Evolutionary conservation across 2,329 filamentous ascomycete species (phyloP), one percentile per base, ranked within the genome.

Genomic region (Cercospora janseana): DNA sequence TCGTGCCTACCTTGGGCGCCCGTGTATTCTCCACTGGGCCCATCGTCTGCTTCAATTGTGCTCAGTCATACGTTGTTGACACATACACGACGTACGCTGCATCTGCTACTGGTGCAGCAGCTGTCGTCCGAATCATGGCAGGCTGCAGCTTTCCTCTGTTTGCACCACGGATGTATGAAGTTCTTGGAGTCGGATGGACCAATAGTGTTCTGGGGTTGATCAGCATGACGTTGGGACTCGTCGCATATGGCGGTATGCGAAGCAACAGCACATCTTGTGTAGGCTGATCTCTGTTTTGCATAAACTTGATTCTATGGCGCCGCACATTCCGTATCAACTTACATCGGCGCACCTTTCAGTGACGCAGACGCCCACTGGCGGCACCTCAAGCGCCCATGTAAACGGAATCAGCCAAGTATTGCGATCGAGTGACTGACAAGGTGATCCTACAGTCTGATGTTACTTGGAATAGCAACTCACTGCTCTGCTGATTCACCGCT

Each of bases 81-180:
- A 60, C 66, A 1, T 80, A 78, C 51, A 67, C 70, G 0, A 70
- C 74, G 3, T 72, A 78, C 56, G 72, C 74, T 0, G 73, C 71
- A 1, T 75, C 71, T 24, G 77, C 77, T 0, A 66, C 73, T 13
- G 75, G 75, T 1, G 77, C 77, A 4, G 42, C 42, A 1, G 75
- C 74, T 38, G 73, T 79, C 41, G 56, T 75, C 8, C 60, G 62
- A 7, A 77, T 72, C 6, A 56, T 79, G 34, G 65, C 69, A 2
- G 76, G 74, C 0, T 78, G 78, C 53, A 54, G 70, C 7, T 79
- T 79, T 35, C 77, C 77, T 0, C 55, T 79, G 0, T 78, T 79
- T 51, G 74, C 73, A 0, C 74, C 75, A 0, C 52, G 45, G 3
- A 69, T 72, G 66, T 73, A 71, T 55, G 49, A 63, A 7, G 55